Evolutionary conservation across 768 basidiomycete species (phyloP), one percentile per base, ranked within the genome.

Genomic region (Pisolithus sp.): DNA sequence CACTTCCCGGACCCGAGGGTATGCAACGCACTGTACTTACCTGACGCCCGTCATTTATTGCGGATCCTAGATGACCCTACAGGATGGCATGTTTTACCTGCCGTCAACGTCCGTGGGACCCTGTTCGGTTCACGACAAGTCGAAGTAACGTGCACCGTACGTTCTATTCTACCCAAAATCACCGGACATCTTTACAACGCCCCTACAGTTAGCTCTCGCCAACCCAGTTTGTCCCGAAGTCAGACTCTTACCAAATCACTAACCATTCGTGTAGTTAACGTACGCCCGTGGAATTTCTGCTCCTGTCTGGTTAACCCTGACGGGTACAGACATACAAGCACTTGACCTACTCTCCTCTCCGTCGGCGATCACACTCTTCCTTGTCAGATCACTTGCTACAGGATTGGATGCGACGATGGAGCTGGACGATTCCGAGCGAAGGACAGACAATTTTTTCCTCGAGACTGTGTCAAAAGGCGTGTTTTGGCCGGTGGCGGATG

Each of bases 271-370:
- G 36, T 52, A 82, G 80, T 67, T 80, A 12, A 72, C 68, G 5
- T 82, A 73, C 60, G 71, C 78, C 12, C 61, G 75, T n/a, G 78
- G 77, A 7, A 75, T 76, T 7, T 71, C 75, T 0, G 71, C 83
- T 5, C 80, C 80, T 8, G 62, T 84, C 7, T 61, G 67, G 39
- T 52, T 82, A n/a, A 77, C 75, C 3, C 56, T 83, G 30, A 67
- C 58, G 21, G 68, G 76, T 23, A 54, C 61, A 2, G 76, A 82
- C 59, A 57, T 68, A 10, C 75, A 77, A 18, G 77, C 76, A 0
- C 69, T 83, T 9, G 79, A 82, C 53, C 58, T 79, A 4, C 68
- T 82, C 7, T 67, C 76, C 13, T 65, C 57, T 21, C 71, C 76
- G 0, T 61, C 62, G 7, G 70, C 74, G 2, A 62, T 78, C 8